Evolutionary conservation across 352 stramenopile species (phyloP), one percentile per base, ranked within the genome.

Genomic region (Pythium chondricola): DNA sequence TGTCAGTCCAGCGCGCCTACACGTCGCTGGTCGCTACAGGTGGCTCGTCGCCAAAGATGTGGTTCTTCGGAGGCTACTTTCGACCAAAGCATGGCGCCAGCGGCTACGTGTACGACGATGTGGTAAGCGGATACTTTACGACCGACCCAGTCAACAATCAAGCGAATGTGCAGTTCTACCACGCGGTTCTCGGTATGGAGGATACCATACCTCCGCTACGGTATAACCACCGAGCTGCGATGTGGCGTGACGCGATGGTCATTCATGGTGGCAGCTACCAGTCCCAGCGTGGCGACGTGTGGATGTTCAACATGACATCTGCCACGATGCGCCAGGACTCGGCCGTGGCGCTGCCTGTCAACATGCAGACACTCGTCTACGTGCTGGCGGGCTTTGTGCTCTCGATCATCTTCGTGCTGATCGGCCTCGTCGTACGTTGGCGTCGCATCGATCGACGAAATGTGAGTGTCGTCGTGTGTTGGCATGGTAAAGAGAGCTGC

Each of bases 21-120:
- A 88, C 76, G 17, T 82, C 76, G 13, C 58, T 67, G 10, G 17
- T 88, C n/a, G 63, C 66, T 2, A 70, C 72, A 0, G 41, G 65
- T 37, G 52, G 61, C 2, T 50, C 43, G 0, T 21, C 26, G 2
- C 44, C 57, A 2, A 64, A 66, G 44, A 77, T 85, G 48, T 88
- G 76, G 76, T 88, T 88, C 59, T 88, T 86, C 21, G 71, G 71
- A 0, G 76, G 76, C 16, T 88, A 88, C 52, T 88, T 81, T 44
- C 73, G 73, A 10, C 58, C 70, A 7, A 63, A 67, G 9, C 54
- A 77, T 32, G 68, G 72, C 25, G 52, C 62, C 21, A 88, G 66
- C 53, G 76, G 74, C 0, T 88, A 83, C 51, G 76, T 88, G 30
- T 86, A 83, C 50, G 71, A 85, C 43, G 76, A 88, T 38, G 63